Conservation (phyloP, 1,284 basidiomycete species). For the Pseudozyma flocculosa region DNA sequence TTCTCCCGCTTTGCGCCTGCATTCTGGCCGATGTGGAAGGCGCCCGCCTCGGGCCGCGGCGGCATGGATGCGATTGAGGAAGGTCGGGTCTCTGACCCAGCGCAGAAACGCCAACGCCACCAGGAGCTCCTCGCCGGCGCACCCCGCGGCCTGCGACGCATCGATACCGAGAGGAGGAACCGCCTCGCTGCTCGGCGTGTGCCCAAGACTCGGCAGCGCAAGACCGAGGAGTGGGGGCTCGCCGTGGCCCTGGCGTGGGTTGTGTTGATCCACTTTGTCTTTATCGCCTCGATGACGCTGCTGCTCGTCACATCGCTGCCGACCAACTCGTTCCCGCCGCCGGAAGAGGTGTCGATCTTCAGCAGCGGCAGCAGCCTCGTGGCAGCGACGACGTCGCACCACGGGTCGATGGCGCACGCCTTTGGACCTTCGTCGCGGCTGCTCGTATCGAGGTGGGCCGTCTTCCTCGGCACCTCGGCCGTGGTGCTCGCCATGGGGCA, state of each 20-base stretch:
- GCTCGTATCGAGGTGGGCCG: constrained; percentile 67
- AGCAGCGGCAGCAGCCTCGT: constrained; percentile 6
- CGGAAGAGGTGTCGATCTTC: constrained; percentile 23
- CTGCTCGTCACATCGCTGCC: constrained; percentile 19
- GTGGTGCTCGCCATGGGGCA: constrained; percentile 77
- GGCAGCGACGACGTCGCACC: constrained; percentile 3
- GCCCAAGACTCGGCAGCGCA: constrained; percentile 29
- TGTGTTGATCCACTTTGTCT: constrained; percentile 68
- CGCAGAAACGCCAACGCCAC: constrained; percentile 3
- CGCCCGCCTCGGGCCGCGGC: constrained; percentile 13
- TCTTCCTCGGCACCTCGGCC: constrained; percentile 81
- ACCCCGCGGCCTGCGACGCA: constrained; percentile 23
- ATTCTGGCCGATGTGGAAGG: constrained; percentile 56
- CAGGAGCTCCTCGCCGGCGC: constrained; percentile 16
- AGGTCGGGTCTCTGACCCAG: constrained; percentile 1
- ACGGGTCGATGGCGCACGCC: neutral
- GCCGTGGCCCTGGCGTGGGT: constrained; percentile 75
- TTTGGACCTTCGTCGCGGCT: constrained; percentile 38
- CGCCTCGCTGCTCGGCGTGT: constrained; percentile 7
- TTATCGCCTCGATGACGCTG: constrained; percentile 19
- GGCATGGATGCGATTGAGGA: neutral
- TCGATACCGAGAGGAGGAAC: constrained; percentile 22
- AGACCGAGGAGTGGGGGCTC: constrained; percentile 71
- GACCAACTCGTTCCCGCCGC: constrained; percentile 20
- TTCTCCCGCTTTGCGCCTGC: constrained; percentile 43